phyloP scores from a whole-genome alignment of 495 filamentous ascomycete species.

The Penicillium alfredii region DNA sequence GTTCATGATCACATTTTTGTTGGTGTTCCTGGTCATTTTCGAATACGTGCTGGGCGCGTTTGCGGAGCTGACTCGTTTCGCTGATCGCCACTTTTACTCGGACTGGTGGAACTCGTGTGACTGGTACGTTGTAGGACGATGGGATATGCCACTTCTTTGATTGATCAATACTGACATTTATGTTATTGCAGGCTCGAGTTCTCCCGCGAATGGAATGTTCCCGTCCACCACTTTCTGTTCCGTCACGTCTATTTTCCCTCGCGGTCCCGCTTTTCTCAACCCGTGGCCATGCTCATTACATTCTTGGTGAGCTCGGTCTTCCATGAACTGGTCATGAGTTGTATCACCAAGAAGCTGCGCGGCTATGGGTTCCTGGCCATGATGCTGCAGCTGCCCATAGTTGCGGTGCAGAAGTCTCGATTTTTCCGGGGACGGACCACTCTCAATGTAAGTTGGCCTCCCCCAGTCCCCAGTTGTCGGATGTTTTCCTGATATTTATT shows the following conservation, averaged over 20 bases:
- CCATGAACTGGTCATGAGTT: conserved; percentile 95
- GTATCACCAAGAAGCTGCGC: conserved; percentile 93
- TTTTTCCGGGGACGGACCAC: conserved; percentile 67
- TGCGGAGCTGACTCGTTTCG: conserved; percentile 88
- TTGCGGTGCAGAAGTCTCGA: conserved; percentile 76
- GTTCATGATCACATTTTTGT: conserved; percentile 92
- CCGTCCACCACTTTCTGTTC: conserved; percentile 95
- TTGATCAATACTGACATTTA: background rate
- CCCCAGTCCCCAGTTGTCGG: background rate
- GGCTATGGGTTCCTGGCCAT: conserved; percentile 91
- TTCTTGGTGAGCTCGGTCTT: conserved; percentile 85
- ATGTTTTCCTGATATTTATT: background rate
- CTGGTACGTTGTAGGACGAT: conserved; percentile 31
- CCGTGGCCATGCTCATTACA: conserved; percentile 80
- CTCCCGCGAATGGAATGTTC: conserved; percentile 94
- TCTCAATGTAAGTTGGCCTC: conserved; percentile 54
- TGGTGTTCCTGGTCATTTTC: conserved; percentile 96
- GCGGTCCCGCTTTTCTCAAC: conserved; percentile 64
- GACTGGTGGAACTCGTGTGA: conserved; percentile 84
- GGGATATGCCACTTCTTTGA: background rate
- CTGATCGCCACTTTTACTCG: conserved; percentile 90
- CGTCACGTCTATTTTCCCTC: conserved; percentile 89
- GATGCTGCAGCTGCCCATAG: conserved; percentile 95
- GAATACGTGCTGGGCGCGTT: conserved; percentile 94
- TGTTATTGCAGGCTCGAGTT: conserved; percentile 71